Evolutionary conservation across 2,329 filamentous ascomycete species (phyloP), one percentile per base, ranked within the genome.

Genomic region (Cryphonectria nitschkei): DNA sequence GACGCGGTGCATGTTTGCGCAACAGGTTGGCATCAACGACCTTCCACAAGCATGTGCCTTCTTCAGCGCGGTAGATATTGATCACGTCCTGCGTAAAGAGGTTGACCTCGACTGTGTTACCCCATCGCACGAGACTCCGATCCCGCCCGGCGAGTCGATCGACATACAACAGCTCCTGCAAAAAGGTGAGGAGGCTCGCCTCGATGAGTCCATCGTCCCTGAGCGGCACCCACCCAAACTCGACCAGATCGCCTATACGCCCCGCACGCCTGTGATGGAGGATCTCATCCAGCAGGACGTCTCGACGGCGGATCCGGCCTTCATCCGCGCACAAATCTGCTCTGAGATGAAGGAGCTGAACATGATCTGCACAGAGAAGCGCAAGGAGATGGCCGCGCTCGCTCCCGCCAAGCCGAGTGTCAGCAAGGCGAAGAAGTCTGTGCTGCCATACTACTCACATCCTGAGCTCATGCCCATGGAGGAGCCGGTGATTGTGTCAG

Each of bases 101-200:
- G 97, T 99, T 4, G 92, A 99, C 79, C 97, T 99, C 93, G 93
- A 97, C 77, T 99, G 96, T 79, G 82, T 98, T 60, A 99, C 96
- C 0, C 96, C 96, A 0, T 96, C 92, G 60, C 93, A 99, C 80
- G 87, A 88, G 0, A 86, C 87, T 0, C 86, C 91, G 41, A 98
- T 99, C 58, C 87, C 93, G 0, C 92, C 90, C 1, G 96, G 97
- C 50, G 95, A 98, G 81, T 94, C 90, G 72, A 80, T 99, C 11
- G 95, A 97, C 78, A 97, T 99, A 68, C 78, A 81, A 2, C 81
- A 90, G n/a, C 86, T 99, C 0, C 87, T 99, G 2, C 86, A 86
- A 0, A 96, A 93, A 79, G 92, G 93, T 5, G 75, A 86, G 0
- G 79, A 85, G 29, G 94, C 95, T 0, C 85, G 80, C 43, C 86